Evolutionary conservation across 1,139 yeast genomes (phyloP).

Genomic region (Torulaspora globosa): DNA sequence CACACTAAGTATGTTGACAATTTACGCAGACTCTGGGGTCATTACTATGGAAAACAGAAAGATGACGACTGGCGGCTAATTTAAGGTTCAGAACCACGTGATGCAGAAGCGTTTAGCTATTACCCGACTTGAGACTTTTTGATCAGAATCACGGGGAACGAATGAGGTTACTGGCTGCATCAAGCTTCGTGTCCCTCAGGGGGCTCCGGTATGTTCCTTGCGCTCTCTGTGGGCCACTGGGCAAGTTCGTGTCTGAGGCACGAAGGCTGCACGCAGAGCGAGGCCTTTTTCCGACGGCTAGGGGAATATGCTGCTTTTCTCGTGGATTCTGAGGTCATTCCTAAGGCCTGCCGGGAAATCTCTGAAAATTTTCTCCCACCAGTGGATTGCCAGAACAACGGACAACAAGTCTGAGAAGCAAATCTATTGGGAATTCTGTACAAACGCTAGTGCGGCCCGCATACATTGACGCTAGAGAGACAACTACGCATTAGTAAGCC

Average conservation of each 20-base stretch:
- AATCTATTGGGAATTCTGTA: neutral
- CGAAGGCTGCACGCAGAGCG: neutral
- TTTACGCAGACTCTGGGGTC: neutral
- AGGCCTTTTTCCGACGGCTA: neutral
- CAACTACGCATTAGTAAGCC: neutral
- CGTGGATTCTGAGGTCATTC: conserved; percentile 1
- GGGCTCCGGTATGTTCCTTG: neutral
- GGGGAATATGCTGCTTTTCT: neutral
- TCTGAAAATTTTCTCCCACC: conserved; percentile 1
- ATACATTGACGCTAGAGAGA: neutral
- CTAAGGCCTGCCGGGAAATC: neutral
- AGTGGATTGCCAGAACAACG: neutral
- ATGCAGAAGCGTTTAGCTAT: neutral
- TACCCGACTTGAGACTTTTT: neutral
- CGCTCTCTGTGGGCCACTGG: neutral
- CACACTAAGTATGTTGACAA: neutral
- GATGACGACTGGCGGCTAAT: neutral
- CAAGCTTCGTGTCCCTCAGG: too few species aligned
- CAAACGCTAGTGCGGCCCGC: neutral
- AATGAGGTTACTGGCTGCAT: neutral
- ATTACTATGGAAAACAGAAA: neutral
- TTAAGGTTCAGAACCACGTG: neutral
- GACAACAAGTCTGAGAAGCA: neutral
- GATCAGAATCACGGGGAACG: neutral
- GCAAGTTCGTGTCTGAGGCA: neutral